Evolutionary conservation across 257 asterid species (phyloP).

Genomic region (Datura wrightii): DNA sequence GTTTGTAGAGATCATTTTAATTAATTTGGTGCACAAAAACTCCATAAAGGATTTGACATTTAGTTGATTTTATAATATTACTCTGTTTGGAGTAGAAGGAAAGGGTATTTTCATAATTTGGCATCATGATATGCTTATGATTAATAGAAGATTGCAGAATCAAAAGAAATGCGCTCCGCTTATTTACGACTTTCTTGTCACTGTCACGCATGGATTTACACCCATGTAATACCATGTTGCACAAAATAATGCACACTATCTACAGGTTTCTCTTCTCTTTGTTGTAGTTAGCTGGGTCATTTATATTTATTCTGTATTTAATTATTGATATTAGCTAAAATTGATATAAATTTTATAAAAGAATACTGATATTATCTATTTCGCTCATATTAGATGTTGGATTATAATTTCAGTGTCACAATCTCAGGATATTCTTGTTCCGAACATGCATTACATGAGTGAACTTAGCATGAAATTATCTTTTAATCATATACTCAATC

Average conservation of each 20-base stretch:
- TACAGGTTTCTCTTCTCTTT: background rate
- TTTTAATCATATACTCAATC: background rate
- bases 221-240: background rate
- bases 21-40: background rate
- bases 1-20: background rate
- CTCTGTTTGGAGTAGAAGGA: background rate
- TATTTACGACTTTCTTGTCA: slow-evolving; percentile 36
- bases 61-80: background rate
- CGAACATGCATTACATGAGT: background rate
- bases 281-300: background rate
- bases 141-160: slow-evolving; percentile 55
- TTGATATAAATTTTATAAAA: background rate
- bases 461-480: background rate
- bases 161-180: slow-evolving; percentile 65
- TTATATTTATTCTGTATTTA: background rate
- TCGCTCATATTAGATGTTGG: background rate
- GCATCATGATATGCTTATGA: background rate
- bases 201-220: slow-evolving; percentile 35
- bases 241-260: slow-evolving; percentile 1
- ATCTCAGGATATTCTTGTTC: background rate
- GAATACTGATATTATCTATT: background rate
- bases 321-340: background rate
- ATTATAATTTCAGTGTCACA: background rate
- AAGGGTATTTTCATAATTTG: background rate
- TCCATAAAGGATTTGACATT: background rate